Evolutionary conservation across 805 yeast species (phyloP).

Genomic region (Candida michaelii): DNA sequence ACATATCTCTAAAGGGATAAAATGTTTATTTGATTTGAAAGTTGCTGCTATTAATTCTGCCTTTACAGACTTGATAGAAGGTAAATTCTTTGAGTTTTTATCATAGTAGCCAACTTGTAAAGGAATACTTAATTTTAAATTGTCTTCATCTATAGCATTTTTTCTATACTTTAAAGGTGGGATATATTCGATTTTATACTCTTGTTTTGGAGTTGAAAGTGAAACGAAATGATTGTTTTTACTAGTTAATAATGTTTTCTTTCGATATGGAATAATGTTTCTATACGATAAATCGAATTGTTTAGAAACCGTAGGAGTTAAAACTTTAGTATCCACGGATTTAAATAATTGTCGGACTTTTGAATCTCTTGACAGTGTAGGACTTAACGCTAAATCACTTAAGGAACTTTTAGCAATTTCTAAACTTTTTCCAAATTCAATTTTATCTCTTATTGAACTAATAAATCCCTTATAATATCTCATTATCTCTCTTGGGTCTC

Average conservation of each 20-base stretch:
- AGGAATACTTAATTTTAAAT: conserved; percentile 26
- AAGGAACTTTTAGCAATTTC: not conserved
- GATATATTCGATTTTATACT: conserved; percentile 28
- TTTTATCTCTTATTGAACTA: conserved; percentile 23
- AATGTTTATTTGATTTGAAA: conserved; percentile 32
- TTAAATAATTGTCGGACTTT: conserved; percentile 30
- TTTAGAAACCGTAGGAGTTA: conserved; percentile 15
- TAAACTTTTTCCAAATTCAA: conserved; percentile 13
- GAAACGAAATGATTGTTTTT: conserved; percentile 28
- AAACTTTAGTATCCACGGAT: conserved; percentile 22
- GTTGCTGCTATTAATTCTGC: conserved; percentile 39
- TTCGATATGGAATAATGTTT: conserved; percentile 31
- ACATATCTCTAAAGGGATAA: conserved; percentile 39
- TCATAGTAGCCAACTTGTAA: conserved; percentile 28
- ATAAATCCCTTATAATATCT: conserved; percentile 36
- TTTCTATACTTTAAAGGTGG: conserved; percentile 32
- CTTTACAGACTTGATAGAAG: conserved; percentile 34
- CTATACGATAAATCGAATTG: conserved; percentile 23
- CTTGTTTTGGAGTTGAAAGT: conserved; percentile 34
- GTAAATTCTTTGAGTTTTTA: conserved; percentile 16
- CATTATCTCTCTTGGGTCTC: conserved; percentile 17
- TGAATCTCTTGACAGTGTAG: conserved; percentile 21
- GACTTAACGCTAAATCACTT: conserved; percentile 14
- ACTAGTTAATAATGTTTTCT: conserved; percentile 33
- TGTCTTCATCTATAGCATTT: conserved; percentile 15